Evolutionary conservation across 352 stramenopile genomes (phyloP).

Genomic region (Phytophthora quininea): DNA sequence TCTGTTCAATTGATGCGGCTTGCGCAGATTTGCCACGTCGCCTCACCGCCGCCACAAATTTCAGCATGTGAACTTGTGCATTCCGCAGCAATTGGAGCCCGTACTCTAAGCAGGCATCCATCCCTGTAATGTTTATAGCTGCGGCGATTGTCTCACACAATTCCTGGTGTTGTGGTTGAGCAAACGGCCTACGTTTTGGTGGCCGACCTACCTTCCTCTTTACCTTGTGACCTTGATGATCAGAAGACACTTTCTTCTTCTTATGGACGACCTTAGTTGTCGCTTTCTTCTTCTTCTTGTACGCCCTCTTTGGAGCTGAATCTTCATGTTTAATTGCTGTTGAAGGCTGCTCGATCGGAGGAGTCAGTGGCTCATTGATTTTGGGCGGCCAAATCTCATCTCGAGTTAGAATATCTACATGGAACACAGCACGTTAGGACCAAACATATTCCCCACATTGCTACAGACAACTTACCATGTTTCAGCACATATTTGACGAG

Average conservation of each 20-base stretch:
- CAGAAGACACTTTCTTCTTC: too few relatives aligned
- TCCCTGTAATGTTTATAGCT: not conserved
- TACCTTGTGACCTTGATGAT: too few relatives aligned
- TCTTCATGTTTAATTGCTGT: not conserved
- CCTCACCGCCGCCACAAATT: not conserved
- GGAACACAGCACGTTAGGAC: not conserved
- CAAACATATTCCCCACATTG: not conserved
- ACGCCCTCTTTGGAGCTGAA: too few relatives aligned
- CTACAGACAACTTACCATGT: not conserved
- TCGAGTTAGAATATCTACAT: not conserved
- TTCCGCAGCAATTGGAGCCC: not conserved
- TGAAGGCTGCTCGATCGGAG: not conserved
- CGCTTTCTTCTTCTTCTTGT: too few relatives aligned
- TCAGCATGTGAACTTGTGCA: not conserved
- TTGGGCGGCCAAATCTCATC: not conserved
- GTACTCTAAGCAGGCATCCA: not conserved
- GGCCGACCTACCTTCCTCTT: too few relatives aligned
- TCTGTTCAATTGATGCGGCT: not conserved
- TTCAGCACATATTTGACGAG: not conserved
- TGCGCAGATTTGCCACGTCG: not conserved
- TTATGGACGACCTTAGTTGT: too few relatives aligned
- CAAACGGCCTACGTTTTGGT: too few relatives aligned
- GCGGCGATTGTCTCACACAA: not conserved
- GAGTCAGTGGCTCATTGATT: not conserved
- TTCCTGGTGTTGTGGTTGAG: too few relatives aligned